Conservation (phyloP, 1,284 basidiomycete species). For the Macrocystidia cucumis region DNA sequence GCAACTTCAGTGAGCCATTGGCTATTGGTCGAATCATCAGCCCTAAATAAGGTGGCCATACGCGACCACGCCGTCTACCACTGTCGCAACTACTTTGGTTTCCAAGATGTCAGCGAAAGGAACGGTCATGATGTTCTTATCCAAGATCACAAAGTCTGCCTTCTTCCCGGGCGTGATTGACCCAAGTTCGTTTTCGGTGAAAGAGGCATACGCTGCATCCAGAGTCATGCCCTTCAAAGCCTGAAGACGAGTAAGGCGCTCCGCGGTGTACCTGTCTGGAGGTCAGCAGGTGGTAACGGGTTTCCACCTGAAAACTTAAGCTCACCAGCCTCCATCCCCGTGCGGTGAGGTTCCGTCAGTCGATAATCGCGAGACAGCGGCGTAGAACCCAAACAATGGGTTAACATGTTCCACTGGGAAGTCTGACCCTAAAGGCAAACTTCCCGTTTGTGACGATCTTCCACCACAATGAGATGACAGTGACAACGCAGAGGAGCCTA, state of each 20-base stretch:
- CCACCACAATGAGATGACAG: constrained; percentile 7
- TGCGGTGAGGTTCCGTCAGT: constrained; percentile 72
- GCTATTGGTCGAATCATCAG: too few relatives aligned
- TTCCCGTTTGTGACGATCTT: constrained; percentile 40
- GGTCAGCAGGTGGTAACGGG: not conserved
- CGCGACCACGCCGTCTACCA: constrained; percentile 61
- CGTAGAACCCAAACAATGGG: constrained; percentile 78
- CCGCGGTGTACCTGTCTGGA: constrained; percentile 51
- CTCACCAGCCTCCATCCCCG: constrained; percentile 69
- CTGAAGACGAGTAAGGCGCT: constrained; percentile 70
- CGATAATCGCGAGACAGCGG: constrained; percentile 70
- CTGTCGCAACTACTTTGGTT: constrained; percentile 32
- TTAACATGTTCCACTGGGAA: constrained; percentile 85
- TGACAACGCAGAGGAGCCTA: constrained; percentile 4
- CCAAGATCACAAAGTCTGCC: constrained; percentile 82
- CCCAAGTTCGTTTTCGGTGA: constrained; percentile 64
- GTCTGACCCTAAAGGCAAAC: constrained; percentile 81
- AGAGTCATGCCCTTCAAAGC: constrained; percentile 82
- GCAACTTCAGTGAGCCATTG: too few relatives aligned
- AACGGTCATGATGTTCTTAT: constrained; percentile 72
- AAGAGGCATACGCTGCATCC: constrained; percentile 82
- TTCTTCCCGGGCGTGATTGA: constrained; percentile 68
- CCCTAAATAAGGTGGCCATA: too few relatives aligned
- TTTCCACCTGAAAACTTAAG: not conserved
- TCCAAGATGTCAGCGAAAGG: constrained; percentile 40